phyloP scores from a whole-genome alignment of 768 basidiomycete species.

The Pholiota conissans region DNA sequence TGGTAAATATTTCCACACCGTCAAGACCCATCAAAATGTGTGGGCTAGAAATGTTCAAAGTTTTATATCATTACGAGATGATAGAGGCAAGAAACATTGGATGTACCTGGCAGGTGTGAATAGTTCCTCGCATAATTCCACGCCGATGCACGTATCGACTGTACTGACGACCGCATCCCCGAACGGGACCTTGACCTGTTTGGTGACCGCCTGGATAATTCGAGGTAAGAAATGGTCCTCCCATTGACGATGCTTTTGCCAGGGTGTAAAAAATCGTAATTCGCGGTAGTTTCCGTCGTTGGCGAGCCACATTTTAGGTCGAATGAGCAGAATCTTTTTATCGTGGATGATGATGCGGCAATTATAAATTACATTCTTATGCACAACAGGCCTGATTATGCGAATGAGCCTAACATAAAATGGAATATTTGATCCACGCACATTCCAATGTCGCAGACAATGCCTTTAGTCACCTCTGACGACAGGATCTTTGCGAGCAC shows the following conservation, averaged over 20 bases:
- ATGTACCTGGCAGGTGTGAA: constrained; percentile 95
- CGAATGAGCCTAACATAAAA: too few species aligned
- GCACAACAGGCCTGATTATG: constrained; percentile 82
- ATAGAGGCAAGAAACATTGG: constrained; percentile 16
- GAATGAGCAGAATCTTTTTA: constrained; percentile 86
- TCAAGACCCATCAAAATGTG: constrained; percentile 98
- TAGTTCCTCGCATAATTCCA: constrained; percentile 96
- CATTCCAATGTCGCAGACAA: constrained; percentile 98
- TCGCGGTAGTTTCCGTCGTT: constrained; percentile 98
- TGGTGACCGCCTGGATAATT: constrained; percentile 85
- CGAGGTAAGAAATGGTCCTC: constrained; percentile 93
- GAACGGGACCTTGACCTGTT: constrained; percentile 91
- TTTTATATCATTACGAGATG: background rate
- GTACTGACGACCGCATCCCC: constrained; percentile 96
- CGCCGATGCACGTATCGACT: constrained; percentile 91
- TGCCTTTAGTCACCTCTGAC: constrained; percentile 76
- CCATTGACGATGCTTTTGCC: constrained; percentile 85
- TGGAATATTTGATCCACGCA: constrained; percentile 42
- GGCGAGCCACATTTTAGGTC: constrained; percentile 99
- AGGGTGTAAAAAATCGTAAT: constrained; percentile 90
- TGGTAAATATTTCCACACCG: constrained; percentile 98
- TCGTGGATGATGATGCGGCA: constrained; percentile 89
- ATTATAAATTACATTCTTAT: constrained; percentile 99
- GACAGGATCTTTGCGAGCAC: constrained; percentile 88
- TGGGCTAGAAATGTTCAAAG: constrained; percentile 54